Evolutionary conservation across 2,329 filamentous ascomycete genomes (phyloP), one percentile per base, ranked within the genome.

Genomic region (Fusarium mexicanum): DNA sequence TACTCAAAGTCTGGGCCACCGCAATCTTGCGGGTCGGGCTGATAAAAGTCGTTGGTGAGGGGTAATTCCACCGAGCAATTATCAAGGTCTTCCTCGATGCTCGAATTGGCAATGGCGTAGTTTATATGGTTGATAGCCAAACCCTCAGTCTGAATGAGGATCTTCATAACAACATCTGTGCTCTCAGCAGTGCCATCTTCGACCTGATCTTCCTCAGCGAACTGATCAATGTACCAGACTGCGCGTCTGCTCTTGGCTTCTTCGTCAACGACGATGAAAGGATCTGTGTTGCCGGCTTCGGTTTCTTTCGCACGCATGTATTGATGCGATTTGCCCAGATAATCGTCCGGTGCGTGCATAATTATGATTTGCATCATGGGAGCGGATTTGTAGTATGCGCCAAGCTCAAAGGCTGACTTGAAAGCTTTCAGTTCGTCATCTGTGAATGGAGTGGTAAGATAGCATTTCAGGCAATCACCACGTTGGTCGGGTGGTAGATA

Each of bases 201-300:
- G 2, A 63, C 64, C 4, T 69, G 16, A 0, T 63, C 37, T 50
- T 69, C 10, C 3, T 17, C 14, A 0, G 65, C 64, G 14, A 69
- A 69, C 6, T 44, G 41, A 4, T 44, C 64, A 7, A 69, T 40
- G 16, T 69, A 63, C 64, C 66, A 69, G 7, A 26, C 67, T 1
- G 41, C 64, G 3, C 64, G 26, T 31, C 55, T 54, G 22, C 41
- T 24, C 12, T 63, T 69, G 4, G 66, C 55, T 26, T 63, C 66
- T 1, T 69, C 26, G 1, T 69, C 66, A 12, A 69, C 53, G 7
- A 69, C 29, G 6, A 44, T 22, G 3, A 69, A 63, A 1, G 37
- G 31, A 8, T 24, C 37, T 3, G 43, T 38, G 20, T 60, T 54
- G 1, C 41, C 64, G 4, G 64, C 64, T 47, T 69, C 31, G 4